Evolutionary conservation across 2,329 filamentous ascomycete genomes (phyloP).

Genomic region (Ilyonectria destructans): DNA sequence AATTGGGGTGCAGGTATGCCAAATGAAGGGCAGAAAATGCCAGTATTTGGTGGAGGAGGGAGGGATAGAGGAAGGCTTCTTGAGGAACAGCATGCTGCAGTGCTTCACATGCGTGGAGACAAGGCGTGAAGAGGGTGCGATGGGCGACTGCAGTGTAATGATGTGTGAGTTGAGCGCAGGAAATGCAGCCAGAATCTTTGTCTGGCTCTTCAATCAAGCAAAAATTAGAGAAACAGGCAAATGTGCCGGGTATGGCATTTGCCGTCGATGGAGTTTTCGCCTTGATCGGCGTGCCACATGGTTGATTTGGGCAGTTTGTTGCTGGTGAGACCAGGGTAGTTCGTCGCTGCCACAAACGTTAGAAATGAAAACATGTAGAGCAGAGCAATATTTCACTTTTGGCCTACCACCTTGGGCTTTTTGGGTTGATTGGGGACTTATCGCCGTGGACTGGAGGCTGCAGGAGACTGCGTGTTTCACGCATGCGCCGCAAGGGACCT

Average conservation of each 20-base stretch:
- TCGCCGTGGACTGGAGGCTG: conserved; percentile 15
- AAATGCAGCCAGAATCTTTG: conserved; percentile 10
- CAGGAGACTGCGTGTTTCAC: conserved; percentile 27
- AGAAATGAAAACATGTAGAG: neutral
- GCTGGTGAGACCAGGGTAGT: neutral
- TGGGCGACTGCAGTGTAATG: conserved; percentile 35
- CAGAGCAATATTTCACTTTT: neutral
- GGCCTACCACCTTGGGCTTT: neutral
- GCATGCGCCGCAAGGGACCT: conserved; percentile 31
- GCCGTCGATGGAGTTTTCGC: neutral
- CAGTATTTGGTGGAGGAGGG: conserved; percentile 31
- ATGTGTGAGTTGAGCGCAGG: conserved; percentile 29
- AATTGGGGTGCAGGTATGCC: conserved; percentile 23
- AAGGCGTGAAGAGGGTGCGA: conserved; percentile 23
- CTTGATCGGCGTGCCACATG: neutral
- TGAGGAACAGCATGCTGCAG: conserved; percentile 28
- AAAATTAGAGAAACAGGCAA: conserved; percentile 32
- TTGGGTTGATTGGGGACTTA: neutral
- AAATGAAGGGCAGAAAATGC: conserved; percentile 34
- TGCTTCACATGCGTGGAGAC: conserved; percentile 1
- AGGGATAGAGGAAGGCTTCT: conserved; percentile 19
- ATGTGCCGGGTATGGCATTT: neutral
- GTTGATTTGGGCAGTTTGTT: neutral
- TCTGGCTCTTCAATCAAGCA: neutral
- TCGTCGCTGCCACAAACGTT: neutral